Conservation (phyloP, 306 rosid species). For the Lagenaria siceraria region DNA sequence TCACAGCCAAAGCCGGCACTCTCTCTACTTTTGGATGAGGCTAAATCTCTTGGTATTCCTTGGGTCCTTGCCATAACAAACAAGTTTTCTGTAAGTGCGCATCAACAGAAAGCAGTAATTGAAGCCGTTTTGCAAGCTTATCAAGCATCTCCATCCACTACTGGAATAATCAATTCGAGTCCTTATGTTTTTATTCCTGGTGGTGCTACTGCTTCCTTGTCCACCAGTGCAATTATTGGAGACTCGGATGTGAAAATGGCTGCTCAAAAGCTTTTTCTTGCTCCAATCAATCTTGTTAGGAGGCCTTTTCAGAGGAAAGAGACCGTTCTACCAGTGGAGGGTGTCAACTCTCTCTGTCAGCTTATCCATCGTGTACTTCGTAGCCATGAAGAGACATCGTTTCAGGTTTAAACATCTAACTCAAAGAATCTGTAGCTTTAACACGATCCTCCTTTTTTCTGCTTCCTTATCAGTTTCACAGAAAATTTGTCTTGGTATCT, state of each 20-base stretch:
- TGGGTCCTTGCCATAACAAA: conserved; percentile 97
- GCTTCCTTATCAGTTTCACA: not conserved
- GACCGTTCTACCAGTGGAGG: conserved; percentile 71
- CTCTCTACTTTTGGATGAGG: conserved; percentile 79
- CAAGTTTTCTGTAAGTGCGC: conserved; percentile 92
- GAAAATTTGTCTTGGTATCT: not conserved
- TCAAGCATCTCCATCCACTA: conserved; percentile 53
- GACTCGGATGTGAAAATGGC: conserved; percentile 34
- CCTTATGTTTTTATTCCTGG: conserved; percentile 66
- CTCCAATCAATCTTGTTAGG: conserved; percentile 58
- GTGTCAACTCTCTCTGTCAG: conserved; percentile 64
- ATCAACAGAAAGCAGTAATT: conserved; percentile 68
- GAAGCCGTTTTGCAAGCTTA: conserved; percentile 69
- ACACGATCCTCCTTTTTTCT: not conserved
- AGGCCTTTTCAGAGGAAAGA: conserved; percentile 74
- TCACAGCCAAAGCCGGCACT: conserved; percentile 63
- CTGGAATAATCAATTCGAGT: conserved; percentile 65
- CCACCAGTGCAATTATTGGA: conserved; percentile 40
- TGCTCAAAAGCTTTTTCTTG: conserved; percentile 49
- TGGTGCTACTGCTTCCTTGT: conserved; percentile 51
- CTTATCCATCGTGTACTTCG: conserved; percentile 42
- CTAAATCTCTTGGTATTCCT: conserved; percentile 90
- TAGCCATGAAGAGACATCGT: conserved; percentile 66
- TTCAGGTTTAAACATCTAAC: conserved; percentile 43
- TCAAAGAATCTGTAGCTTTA: not conserved